Evolutionary conservation across 2,329 filamentous ascomycete species (phyloP).

Genomic region (Truncatella angustata): DNA sequence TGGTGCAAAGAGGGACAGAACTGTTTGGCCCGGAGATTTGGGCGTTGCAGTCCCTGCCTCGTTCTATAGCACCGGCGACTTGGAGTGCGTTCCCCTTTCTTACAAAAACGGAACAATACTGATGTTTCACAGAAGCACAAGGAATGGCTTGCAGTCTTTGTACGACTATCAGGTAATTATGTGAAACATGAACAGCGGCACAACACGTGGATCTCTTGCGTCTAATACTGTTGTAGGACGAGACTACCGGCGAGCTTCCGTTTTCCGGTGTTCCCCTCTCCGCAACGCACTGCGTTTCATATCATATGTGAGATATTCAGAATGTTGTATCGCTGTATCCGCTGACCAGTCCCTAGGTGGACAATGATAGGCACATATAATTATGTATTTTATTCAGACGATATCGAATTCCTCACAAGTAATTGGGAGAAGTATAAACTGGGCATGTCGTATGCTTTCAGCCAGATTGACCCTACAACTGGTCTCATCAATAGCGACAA

Average conservation of each 20-base stretch:
- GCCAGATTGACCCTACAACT: slow-evolving; percentile 18
- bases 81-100: slow-evolving; percentile 28
- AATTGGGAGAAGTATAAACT: slow-evolving; percentile 48
- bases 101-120: too few relatives aligned
- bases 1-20: slow-evolving; percentile 52
- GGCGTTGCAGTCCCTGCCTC: slow-evolving; percentile 48
- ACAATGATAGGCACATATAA: slow-evolving; percentile 58
- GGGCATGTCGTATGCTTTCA: slow-evolving; percentile 36
- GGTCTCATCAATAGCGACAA: slow-evolving; percentile 22
- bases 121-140: slow-evolving; percentile 38
- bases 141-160: slow-evolving; percentile 39
- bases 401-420: slow-evolving; percentile 42
- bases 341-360: slow-evolving; percentile 20
- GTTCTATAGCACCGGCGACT: slow-evolving; percentile 47
- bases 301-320: slow-evolving; percentile 27
- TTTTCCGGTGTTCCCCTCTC: slow-evolving; percentile 24
- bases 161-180: slow-evolving; percentile 32
- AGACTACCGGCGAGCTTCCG: slow-evolving; percentile 21
- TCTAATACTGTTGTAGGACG: slow-evolving; percentile 8
- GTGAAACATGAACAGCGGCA: not conserved
- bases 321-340: not conserved
- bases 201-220: slow-evolving; percentile 3
- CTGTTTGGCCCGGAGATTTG: slow-evolving; percentile 58
- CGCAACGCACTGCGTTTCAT: slow-evolving; percentile 23
- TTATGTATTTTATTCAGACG: slow-evolving; percentile 54